These are phyloP conservation scores for Phytophthora idaei DNA, from an alignment of 352 stramenopile species.

Conservation along the genomic window DNA sequence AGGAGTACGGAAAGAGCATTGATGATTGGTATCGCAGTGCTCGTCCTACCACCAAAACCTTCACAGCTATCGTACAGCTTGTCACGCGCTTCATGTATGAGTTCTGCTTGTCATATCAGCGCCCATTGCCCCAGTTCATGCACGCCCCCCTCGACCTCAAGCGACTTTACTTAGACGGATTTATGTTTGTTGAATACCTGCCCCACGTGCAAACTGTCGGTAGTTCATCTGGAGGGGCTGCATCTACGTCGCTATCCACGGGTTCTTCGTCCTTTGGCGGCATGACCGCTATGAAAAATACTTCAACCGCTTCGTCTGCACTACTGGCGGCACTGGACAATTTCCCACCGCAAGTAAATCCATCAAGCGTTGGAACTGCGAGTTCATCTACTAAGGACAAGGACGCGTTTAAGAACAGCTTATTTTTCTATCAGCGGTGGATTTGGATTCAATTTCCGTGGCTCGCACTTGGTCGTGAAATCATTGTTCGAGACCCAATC, in stretches of 20 bases:
- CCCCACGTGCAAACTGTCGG: constrained; percentile 44
- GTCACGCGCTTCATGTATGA: constrained; percentile 92
- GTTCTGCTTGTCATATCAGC: constrained; percentile 82
- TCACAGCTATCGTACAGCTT: constrained; percentile 79
- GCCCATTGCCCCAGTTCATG: constrained; percentile 73
- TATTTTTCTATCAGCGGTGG: constrained; percentile 93
- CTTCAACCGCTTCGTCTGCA: constrained; percentile 33
- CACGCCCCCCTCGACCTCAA: constrained; percentile 79
- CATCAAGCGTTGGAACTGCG: constrained; percentile 11
- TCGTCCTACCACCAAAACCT: constrained; percentile 74
- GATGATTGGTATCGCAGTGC: constrained; percentile 86
- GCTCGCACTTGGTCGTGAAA: constrained; percentile 82
- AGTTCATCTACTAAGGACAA: constrained; percentile 43
- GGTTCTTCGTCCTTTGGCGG: constrained; percentile 10
- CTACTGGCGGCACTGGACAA: constrained; percentile 36
- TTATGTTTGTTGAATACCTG: constrained; percentile 72
- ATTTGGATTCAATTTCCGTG: constrained; percentile 95
- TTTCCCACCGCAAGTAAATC: constrained; percentile 29
- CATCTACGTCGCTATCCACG: constrained; percentile 29
- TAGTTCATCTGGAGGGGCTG: constrained; percentile 13
- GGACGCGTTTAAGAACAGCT: constrained; percentile 57
- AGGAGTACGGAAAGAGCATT: constrained; percentile 89
- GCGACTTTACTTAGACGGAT: constrained; percentile 70
- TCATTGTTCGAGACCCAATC: constrained; percentile 55
- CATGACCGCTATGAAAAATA: constrained; percentile 21